Evolutionary conservation across 1,139 yeast genomes (phyloP).

Genomic region (Taiozyma sp.): DNA sequence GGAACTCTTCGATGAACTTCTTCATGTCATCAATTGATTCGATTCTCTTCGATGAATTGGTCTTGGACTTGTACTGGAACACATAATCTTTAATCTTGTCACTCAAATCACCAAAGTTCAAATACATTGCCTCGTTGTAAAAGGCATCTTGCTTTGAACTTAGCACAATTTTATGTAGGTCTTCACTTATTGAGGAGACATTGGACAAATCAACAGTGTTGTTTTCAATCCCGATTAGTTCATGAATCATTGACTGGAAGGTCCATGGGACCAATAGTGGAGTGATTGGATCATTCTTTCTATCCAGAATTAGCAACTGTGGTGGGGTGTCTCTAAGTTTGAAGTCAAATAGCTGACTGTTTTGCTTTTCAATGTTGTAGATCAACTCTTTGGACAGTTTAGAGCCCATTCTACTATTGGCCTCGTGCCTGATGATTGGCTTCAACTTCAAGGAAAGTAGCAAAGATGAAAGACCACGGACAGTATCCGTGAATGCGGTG

Average conservation of each 20-base stretch:
- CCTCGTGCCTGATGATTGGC: conserved; percentile 76
- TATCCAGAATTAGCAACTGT: conserved; percentile 69
- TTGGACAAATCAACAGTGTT: conserved; percentile 68
- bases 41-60: conserved; percentile 67
- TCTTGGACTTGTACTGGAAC: conserved; percentile 73
- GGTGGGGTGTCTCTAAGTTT: conserved; percentile 66
- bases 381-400: conserved; percentile 70
- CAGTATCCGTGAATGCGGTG: conserved; percentile 40
- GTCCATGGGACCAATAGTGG: conserved; percentile 96
- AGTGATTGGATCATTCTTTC: conserved; percentile 88
- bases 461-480: conserved; percentile 56
- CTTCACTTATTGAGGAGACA: conserved; percentile 34
- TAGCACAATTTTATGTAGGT: conserved; percentile 55
- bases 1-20: conserved; percentile 84
- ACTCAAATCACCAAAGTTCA: conserved; percentile 93
- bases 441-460: conserved; percentile 69
- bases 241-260: conserved; percentile 96
- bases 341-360: conserved; percentile 62
- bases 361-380: conserved; percentile 52
- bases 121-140: conserved; percentile 73
- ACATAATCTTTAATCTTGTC: conserved; percentile 86
- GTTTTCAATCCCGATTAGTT: conserved; percentile 73
- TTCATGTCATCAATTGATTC: conserved; percentile 86
- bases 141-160: conserved; percentile 71
- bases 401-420: conserved; percentile 55